Percentiles rank a stretch among this genome's conserved stretches.
Evolutionary conservation across 2,329 filamentous ascomycete species (phyloP).

Genomic region (Botrytis aclada): DNA sequence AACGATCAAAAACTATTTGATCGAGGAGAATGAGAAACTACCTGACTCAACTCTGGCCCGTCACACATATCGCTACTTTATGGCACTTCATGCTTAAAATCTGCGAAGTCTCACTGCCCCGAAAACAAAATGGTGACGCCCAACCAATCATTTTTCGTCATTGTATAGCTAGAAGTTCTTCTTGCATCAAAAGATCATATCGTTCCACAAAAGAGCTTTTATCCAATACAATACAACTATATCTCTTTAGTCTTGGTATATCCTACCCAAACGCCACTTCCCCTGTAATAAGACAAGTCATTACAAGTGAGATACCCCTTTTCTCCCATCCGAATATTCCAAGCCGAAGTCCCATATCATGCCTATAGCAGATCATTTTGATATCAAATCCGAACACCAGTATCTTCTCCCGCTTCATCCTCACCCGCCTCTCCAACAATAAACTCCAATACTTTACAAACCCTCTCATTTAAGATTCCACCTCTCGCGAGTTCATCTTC

Average conservation of each 20-base stretch:
- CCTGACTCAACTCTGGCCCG: neutral
- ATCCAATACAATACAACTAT: neutral
- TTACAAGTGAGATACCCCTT: neutral
- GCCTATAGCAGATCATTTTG: neutral
- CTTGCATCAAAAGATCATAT: neutral
- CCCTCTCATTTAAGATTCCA: conserved; percentile 41
- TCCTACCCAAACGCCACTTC: conserved; percentile 1
- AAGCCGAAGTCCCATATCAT: neutral
- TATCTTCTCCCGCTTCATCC: conserved; percentile 39
- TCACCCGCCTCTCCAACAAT: conserved; percentile 42
- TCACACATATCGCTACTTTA: neutral
- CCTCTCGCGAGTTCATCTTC: conserved; percentile 34
- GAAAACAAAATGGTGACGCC: neutral
- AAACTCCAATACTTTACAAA: conserved; percentile 42
- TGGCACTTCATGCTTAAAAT: neutral
- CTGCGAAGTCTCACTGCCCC: neutral
- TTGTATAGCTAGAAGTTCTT: neutral
- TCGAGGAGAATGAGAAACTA: neutral
- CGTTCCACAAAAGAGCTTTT: neutral
- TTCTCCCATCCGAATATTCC: neutral
- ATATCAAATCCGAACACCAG: conserved; percentile 24
- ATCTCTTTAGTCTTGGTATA: neutral
- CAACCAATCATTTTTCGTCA: neutral
- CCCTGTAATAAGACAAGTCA: no score
- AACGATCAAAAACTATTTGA: no score